Conservation (phyloP, 257 asterid genomes). For the Rhazya stricta region DNA sequence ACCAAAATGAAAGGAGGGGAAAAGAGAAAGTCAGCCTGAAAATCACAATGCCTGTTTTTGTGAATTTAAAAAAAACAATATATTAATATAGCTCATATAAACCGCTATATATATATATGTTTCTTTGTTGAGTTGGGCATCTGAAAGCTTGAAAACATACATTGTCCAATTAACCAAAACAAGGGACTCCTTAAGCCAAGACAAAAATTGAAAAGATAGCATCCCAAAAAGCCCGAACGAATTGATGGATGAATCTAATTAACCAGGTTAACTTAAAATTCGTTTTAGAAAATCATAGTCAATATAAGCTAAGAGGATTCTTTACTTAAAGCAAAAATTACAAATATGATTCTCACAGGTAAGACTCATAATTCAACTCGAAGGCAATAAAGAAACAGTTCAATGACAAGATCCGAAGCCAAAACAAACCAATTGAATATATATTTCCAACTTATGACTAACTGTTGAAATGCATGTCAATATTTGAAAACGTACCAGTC, state of each 20-base stretch:
- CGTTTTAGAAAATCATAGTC: background rate
- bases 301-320: background rate
- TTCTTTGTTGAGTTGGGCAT: background rate
- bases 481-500: conserved; percentile 38
- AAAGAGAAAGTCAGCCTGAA: background rate
- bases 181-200: background rate
- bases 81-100: too few relatives aligned
- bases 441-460: background rate
- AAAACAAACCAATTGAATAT: background rate
- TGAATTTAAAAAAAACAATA: background rate
- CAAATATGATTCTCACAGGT: background rate
- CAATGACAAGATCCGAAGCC: conserved; percentile 3
- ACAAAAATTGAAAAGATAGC: background rate
- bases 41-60: too few relatives aligned
- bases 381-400: background rate
- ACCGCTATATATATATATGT: too few relatives aligned
- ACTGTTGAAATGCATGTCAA: background rate
- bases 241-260: background rate
- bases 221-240: background rate
- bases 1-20: background rate
- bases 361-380: background rate
- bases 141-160: background rate
- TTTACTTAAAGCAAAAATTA: background rate
- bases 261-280: background rate
- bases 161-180: background rate